A percentile compares a stretch with the other conserved stretches of the same genome.
Evolutionary conservation across 805 yeast species (phyloP).

Genomic region (Kazachstania bromeliacearum): DNA sequence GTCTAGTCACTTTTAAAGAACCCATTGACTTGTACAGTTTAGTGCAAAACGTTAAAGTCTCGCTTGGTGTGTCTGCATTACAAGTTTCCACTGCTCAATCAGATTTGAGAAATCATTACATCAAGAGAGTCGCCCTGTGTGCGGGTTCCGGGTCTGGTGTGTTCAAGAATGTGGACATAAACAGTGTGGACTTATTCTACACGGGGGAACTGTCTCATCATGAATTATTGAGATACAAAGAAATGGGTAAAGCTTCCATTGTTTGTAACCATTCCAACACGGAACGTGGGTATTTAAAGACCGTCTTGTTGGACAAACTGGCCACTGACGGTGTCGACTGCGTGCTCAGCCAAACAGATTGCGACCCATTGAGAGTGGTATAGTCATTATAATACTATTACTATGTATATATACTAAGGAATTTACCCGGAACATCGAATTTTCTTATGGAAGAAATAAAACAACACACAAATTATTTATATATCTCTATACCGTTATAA

Average conservation of each 20-base stretch:
- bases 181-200: constrained; percentile 56
- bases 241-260: constrained; percentile 61
- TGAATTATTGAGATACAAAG: constrained; percentile 66
- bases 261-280: constrained; percentile 87
- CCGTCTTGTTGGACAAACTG: constrained; percentile 36
- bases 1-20: constrained; percentile 43
- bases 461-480: not conserved
- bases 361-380: constrained; percentile 44
- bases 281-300: constrained; percentile 71
- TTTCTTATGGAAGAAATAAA: not conserved
- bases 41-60: constrained; percentile 43
- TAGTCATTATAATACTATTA: not conserved
- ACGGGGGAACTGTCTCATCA: constrained; percentile 97
- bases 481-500: not conserved
- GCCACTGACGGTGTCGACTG: constrained; percentile 36
- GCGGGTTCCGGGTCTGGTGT: constrained; percentile 92
- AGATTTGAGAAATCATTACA: constrained; percentile 21
- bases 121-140: constrained; percentile 68
- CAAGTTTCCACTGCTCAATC: constrained; percentile 45
- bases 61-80: constrained; percentile 43
- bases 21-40: constrained; percentile 38
- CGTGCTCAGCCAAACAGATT: constrained; percentile 46
- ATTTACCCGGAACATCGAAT: not conserved
- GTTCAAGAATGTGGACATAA: constrained; percentile 32
- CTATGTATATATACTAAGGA: not conserved